Percentiles rank a stretch among this genome's conserved stretches.
phyloP scores from a whole-genome alignment of 2,329 filamentous ascomycete genomes.

The Neospermospora avenae region DNA sequence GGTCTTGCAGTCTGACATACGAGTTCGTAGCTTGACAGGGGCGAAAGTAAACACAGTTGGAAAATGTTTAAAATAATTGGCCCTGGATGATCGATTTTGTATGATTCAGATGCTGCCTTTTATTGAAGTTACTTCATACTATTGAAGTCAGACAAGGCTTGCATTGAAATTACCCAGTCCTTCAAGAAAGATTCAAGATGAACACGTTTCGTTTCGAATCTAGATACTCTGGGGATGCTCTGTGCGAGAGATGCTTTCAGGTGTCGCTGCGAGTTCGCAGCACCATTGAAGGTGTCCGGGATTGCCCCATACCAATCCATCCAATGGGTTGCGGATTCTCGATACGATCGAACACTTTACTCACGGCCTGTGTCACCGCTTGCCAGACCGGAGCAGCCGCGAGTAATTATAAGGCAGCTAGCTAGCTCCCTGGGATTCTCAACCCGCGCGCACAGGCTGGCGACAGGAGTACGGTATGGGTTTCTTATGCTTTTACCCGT shows the following conservation, averaged over 20 bases:
- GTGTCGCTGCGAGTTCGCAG: constrained; percentile 8
- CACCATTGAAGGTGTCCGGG: background rate
- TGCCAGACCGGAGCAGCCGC: background rate
- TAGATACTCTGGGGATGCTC: background rate
- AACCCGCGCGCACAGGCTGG: background rate
- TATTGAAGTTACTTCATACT: background rate
- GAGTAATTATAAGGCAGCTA: background rate
- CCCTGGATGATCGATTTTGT: constrained; percentile 1
- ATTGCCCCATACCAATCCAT: background rate
- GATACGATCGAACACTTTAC: background rate
- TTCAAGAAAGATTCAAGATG: background rate
- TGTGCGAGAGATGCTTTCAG: background rate
- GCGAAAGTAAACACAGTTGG: background rate
- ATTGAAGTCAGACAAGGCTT: background rate
- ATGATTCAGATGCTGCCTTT: constrained; percentile 16
- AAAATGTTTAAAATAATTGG: background rate
- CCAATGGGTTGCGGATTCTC: background rate
- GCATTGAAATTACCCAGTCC: constrained; percentile 3
- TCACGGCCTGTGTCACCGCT: background rate
- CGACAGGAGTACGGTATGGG: background rate
- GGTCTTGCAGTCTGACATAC: too few species aligned
- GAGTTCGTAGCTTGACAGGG: constrained; percentile 1
- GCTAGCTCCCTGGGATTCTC: background rate
- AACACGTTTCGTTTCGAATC: constrained; percentile 10
- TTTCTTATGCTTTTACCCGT: constrained; percentile 1